phyloP scores from a whole-genome alignment of 768 basidiomycete genomes.

The Termitomyces bulborhizus region DNA sequence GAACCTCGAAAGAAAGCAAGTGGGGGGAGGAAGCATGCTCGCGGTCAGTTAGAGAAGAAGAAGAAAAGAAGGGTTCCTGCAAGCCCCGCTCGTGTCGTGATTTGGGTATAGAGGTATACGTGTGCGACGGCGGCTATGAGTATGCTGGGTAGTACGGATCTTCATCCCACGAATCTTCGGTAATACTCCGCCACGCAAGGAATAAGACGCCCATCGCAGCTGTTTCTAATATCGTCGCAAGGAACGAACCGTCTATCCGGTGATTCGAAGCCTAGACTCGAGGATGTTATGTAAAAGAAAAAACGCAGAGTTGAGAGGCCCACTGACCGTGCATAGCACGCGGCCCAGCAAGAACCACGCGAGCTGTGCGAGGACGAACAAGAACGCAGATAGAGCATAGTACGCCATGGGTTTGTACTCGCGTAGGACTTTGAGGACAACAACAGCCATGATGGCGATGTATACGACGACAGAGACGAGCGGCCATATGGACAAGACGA shows the following conservation, averaged over 20 bases:
- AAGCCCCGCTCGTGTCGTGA: no score
- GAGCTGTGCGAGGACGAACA: slow-evolving; percentile 79
- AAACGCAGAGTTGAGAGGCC: no score
- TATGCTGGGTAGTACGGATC: slow-evolving; percentile 34
- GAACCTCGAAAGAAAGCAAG: no score
- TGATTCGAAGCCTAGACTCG: slow-evolving; percentile 44
- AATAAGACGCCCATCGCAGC: slow-evolving; percentile 62
- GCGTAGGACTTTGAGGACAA: slow-evolving; percentile 68
- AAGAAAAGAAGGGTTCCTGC: no score
- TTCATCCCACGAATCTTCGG: slow-evolving; percentile 63
- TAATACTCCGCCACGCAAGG: slow-evolving; percentile 83
- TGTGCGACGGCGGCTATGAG: neutral
- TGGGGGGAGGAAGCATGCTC: no score
- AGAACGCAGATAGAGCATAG: slow-evolving; percentile 64
- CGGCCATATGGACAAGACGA: slow-evolving; percentile 77
- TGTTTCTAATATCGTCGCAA: slow-evolving; percentile 82
- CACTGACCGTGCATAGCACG: slow-evolving; percentile 58
- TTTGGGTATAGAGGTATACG: no score
- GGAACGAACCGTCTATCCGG: slow-evolving; percentile 82
- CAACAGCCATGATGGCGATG: slow-evolving; percentile 70
- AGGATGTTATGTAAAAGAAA: neutral
- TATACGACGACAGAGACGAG: slow-evolving; percentile 47
- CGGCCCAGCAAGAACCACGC: slow-evolving; percentile 77
- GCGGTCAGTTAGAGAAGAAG: no score
- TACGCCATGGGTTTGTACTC: slow-evolving; percentile 79